Evolutionary conservation across 306 rosid species (phyloP).

Genomic region (Fragaria nilgerrensis): DNA sequence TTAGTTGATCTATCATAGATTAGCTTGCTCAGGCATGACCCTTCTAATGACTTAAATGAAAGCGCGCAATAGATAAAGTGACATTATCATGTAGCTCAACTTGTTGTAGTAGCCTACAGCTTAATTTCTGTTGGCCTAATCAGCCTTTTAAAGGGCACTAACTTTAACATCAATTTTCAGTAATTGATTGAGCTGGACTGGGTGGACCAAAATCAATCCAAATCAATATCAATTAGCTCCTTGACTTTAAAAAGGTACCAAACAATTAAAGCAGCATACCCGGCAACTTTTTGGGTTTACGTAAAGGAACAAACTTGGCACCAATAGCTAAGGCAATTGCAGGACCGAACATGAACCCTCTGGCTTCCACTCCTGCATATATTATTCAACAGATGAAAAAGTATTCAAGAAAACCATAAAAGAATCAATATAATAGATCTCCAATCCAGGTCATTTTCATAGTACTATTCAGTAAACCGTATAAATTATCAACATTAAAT

Average conservation of each 20-base stretch:
- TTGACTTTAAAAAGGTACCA: background rate
- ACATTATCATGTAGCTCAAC: slow-evolving; percentile 2
- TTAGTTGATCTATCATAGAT: background rate
- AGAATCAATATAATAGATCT: background rate
- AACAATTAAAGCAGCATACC: slow-evolving; percentile 39
- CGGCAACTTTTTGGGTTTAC: slow-evolving; percentile 96
- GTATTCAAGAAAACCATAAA: slow-evolving; percentile 20
- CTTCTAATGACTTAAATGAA: background rate
- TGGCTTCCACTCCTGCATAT: slow-evolving; percentile 82
- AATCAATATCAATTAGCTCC: background rate
- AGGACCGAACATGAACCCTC: slow-evolving; percentile 97
- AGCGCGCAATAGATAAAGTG: slow-evolving; percentile 2
- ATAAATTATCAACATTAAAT: background rate
- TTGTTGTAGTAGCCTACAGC: background rate
- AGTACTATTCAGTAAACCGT: background rate
- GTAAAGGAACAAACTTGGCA: slow-evolving; percentile 92
- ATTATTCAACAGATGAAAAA: slow-evolving; percentile 21
- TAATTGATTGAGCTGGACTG: slow-evolving; percentile 7
- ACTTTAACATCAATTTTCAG: background rate
- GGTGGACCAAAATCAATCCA: background rate
- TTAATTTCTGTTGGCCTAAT: background rate
- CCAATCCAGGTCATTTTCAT: background rate
- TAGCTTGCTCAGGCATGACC: background rate
- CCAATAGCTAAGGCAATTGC: slow-evolving; percentile 88
- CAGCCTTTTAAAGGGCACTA: background rate